Conservation (phyloP, 1,284 basidiomycete genomes). For the Apiotrichum veenhuisii region DNA sequence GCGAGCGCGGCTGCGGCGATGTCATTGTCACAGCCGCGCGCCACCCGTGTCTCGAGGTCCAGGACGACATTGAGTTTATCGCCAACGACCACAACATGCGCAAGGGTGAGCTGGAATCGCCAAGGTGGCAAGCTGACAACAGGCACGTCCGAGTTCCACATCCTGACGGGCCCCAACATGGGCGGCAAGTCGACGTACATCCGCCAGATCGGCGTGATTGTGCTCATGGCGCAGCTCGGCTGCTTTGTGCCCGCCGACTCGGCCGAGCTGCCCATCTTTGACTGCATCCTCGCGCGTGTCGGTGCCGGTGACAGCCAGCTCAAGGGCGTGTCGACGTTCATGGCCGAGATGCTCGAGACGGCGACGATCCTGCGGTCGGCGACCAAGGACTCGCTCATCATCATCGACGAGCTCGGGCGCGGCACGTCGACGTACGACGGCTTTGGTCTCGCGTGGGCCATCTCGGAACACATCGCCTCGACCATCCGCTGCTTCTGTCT, state of each 20-base stretch:
- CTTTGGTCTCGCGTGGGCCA: conserved; percentile 97
- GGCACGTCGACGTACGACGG: conserved; percentile 99
- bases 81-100: conserved; percentile 66
- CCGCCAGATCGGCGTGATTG: conserved; percentile 85
- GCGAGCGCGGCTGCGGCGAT: conserved; percentile 70
- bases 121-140: conserved; percentile 6
- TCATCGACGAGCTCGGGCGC: conserved; percentile 96
- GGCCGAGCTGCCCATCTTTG: conserved; percentile 86
- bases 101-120: conserved; percentile 29
- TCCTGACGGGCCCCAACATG: conserved; percentile 82
- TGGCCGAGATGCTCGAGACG: conserved; percentile 95
- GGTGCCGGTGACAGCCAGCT: conserved; percentile 97
- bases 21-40: conserved; percentile 75
- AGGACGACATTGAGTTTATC: conserved; percentile 93
- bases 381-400: conserved; percentile 87
- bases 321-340: conserved; percentile 97
- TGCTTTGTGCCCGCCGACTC: conserved; percentile 89
- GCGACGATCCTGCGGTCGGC: conserved; percentile 94
- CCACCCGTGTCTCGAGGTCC: conserved; percentile 94
- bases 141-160: conserved; percentile 51
- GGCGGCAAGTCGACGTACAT: conserved; percentile 94
- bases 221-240: conserved; percentile 91
- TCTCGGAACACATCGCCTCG: conserved; percentile 95
- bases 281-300: conserved; percentile 92
- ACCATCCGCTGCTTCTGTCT: conserved; percentile 88